phyloP scores from a whole-genome alignment of 2,329 filamentous ascomycete species.

The Botryotinia globosa region DNA sequence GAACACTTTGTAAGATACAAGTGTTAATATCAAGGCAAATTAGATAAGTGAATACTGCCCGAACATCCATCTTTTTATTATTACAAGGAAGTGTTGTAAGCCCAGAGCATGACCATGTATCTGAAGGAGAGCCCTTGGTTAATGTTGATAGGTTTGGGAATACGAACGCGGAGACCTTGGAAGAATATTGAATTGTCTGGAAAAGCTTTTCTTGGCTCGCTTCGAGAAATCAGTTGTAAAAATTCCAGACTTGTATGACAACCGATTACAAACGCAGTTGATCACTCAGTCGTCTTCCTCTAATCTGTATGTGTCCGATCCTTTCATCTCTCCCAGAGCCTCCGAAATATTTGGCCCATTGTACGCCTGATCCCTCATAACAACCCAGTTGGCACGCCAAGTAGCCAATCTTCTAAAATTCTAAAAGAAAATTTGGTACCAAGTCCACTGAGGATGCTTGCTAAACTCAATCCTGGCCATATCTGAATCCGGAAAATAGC shows the following conservation, averaged over 20 bases:
- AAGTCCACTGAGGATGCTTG: not conserved
- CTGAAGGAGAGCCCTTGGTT: not conserved
- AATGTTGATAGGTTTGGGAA: not conserved
- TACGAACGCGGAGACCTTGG: not conserved
- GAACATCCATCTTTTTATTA: not conserved
- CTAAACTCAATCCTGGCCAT: not conserved
- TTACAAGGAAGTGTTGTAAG: not conserved
- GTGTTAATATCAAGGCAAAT: not conserved
- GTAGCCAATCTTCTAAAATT: not conserved
- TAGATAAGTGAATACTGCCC: not conserved
- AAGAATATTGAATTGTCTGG: not conserved
- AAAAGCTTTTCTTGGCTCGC: not conserved
- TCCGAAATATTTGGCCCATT: not conserved
- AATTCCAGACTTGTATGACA: not conserved
- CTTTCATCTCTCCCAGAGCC: not conserved
- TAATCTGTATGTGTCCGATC: not conserved
- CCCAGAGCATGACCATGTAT: not conserved
- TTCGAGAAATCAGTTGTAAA: not conserved
- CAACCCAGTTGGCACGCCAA: not conserved
- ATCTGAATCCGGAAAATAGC: not conserved
- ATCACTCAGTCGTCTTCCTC: not conserved
- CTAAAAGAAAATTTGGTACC: not conserved
- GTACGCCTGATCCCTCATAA: not conserved
- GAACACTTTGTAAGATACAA: not conserved
- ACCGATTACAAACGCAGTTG: not conserved